These are phyloP conservation scores for Mycotypha africana DNA, from an alignment of 371 early-diverging fungal species.

Conservation along the genomic window DNA sequence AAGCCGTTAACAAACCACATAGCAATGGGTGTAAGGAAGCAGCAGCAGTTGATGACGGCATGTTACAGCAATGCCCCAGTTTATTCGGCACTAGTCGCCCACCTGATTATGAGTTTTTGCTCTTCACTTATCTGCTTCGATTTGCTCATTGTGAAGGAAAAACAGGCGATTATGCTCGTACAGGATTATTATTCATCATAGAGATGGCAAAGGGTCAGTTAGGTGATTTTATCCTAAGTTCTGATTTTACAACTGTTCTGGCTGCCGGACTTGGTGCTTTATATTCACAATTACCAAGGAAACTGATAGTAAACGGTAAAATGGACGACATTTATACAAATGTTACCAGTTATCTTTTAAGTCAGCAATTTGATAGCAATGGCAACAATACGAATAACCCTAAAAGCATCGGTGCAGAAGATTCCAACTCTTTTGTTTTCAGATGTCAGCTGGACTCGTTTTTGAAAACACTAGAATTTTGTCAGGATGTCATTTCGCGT, in stretches of 20 bases:
- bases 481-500: conserved; percentile 77
- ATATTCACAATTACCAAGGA: conserved; percentile 88
- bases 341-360: conserved; percentile 37
- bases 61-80: too few relatives aligned
- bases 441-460: conserved; percentile 74
- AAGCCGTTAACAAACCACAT: not conserved
- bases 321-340: conserved; percentile 17
- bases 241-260: conserved; percentile 79
- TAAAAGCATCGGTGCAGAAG: conserved; percentile 32
- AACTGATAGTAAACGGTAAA: conserved; percentile 54
- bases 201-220: conserved; percentile 75
- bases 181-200: conserved; percentile 80
- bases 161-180: conserved; percentile 86
- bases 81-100: too few relatives aligned
- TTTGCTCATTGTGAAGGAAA: conserved; percentile 87
- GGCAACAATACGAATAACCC: not conserved
- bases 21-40: too few relatives aligned
- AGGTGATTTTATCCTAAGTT: conserved; percentile 73
- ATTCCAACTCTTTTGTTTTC: conserved; percentile 62
- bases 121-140: conserved; percentile 83
- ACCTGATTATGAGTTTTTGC: conserved; percentile 73
- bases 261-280: conserved; percentile 89
- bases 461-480: conserved; percentile 71
- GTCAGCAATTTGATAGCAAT: conserved; percentile 30
- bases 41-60: too few relatives aligned